Evolutionary conservation across 192 early-diverging fungal genomes (phyloP).

Genomic region (Umbelopsis sp.): DNA sequence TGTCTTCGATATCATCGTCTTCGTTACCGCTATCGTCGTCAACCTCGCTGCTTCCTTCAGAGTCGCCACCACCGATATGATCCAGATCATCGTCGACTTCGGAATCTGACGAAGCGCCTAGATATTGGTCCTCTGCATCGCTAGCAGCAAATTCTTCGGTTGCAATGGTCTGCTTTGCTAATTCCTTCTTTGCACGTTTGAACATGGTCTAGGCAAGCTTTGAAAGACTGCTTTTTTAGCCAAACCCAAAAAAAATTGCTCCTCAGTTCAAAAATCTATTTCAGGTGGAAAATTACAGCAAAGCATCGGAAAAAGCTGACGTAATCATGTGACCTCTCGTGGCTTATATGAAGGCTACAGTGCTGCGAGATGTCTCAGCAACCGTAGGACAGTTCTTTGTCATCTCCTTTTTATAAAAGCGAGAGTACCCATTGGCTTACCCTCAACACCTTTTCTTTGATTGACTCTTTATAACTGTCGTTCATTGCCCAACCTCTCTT

Average conservation of each 20-base stretch:
- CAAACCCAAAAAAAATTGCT: not conserved
- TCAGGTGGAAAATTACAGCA: not conserved
- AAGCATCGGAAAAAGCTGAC: not conserved
- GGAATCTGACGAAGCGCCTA: conserved; percentile 30
- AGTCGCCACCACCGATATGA: not conserved
- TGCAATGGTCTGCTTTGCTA: conserved; percentile 33
- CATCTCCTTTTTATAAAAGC: too few relatives aligned
- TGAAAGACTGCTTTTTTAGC: not conserved
- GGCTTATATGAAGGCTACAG: not conserved
- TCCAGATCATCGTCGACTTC: conserved; percentile 26
- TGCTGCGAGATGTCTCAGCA: too few relatives aligned
- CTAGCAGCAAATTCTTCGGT: conserved; percentile 18
- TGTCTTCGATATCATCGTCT: not conserved
- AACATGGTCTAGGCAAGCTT: conserved; percentile 21
- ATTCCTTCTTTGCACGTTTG: conserved; percentile 35
- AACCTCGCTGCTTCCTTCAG: not conserved
- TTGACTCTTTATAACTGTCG: too few relatives aligned
- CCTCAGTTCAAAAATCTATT: not conserved
- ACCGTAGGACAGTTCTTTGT: too few relatives aligned
- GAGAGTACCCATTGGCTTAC: too few relatives aligned
- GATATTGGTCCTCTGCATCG: conserved; percentile 27
- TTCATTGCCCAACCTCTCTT: not conserved
- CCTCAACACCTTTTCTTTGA: too few relatives aligned
- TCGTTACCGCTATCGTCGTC: not conserved
- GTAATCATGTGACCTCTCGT: not conserved